Evolutionary conservation across 306 rosid genomes (phyloP).

Genomic region (Albizia julibrissin): DNA sequence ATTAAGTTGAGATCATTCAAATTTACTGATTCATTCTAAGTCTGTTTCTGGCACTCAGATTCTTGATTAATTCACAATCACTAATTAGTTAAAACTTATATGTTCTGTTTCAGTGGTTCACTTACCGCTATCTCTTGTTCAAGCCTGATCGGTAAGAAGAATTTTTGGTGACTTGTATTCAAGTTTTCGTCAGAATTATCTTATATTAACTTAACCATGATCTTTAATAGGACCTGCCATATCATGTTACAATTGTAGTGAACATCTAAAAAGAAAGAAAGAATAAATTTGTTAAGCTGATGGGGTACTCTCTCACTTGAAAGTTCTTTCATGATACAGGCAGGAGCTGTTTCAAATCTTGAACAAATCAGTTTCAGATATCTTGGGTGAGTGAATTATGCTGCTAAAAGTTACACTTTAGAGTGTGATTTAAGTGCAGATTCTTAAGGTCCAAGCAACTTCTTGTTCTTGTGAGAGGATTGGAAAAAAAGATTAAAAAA

Average conservation of each 20-base stretch:
- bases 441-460: slow-evolving; percentile 7
- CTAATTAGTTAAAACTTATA: slow-evolving; percentile 32
- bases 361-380: slow-evolving; percentile 49
- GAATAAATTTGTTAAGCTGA: neutral
- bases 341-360: slow-evolving; percentile 56
- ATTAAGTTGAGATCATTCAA: slow-evolving; percentile 4
- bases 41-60: neutral
- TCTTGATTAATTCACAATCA: slow-evolving; percentile 6
- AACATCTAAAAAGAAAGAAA: neutral
- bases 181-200: slow-evolving; percentile 13
- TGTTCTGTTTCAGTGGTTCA: slow-evolving; percentile 80
- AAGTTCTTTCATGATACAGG: slow-evolving; percentile 46
- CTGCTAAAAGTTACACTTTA: neutral
- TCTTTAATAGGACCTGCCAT: neutral
- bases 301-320: slow-evolving; percentile 11
- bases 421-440: slow-evolving; percentile 4
- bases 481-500: neutral
- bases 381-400: slow-evolving; percentile 52
- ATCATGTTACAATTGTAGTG: neutral
- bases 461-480: slow-evolving; percentile 1
- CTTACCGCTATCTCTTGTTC: slow-evolving; percentile 90
- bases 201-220: slow-evolving; percentile 2
- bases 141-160: slow-evolving; percentile 81
- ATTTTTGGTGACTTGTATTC: neutral
- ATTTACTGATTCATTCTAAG: neutral